phyloP scores from a whole-genome alignment of 208 protist genomes.

The Trypanosoma grayi region DNA sequence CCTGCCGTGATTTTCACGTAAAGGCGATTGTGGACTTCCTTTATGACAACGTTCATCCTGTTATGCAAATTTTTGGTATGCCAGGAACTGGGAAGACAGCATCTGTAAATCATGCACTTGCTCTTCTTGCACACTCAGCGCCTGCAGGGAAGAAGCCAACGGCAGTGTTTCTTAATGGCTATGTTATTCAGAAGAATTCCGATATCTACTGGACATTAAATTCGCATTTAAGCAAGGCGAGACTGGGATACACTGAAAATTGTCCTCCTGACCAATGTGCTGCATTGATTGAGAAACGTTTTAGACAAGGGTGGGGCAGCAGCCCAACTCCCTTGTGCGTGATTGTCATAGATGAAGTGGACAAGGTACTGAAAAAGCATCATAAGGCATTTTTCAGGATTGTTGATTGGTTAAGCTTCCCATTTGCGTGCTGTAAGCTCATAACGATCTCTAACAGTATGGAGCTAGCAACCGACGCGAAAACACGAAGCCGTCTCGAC shows the following conservation, averaged over 20 bases:
- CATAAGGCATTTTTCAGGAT: conserved; percentile 80
- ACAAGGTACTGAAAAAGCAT: conserved; percentile 83
- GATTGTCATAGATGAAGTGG: conserved; percentile 89
- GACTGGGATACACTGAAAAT: conserved; percentile 48
- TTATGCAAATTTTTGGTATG: conserved; percentile 90
- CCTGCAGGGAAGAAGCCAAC: conserved; percentile 44
- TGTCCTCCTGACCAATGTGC: conserved; percentile 65
- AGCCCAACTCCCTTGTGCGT: conserved; percentile 45
- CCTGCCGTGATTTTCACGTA: conserved; percentile 71
- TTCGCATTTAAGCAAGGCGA: conserved; percentile 61
- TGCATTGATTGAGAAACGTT: conserved; percentile 72
- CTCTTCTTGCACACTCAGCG: conserved; percentile 35
- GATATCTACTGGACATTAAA: conserved; percentile 89
- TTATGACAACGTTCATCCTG: conserved; percentile 57
- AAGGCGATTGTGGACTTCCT: conserved; percentile 69
- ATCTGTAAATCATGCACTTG: conserved; percentile 71
- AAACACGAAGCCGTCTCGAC: conserved; percentile 79
- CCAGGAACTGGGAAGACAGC: conserved; percentile 89
- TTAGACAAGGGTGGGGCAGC: conserved; percentile 68
- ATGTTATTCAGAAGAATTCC: conserved; percentile 82
- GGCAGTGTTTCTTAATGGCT: conserved; percentile 87
- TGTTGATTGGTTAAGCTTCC: conserved; percentile 85
- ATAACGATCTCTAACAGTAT: conserved; percentile 90
- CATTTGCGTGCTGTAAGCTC: conserved; percentile 77
- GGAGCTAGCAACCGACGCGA: conserved; percentile 80